Evolutionary conservation across 2,329 filamentous ascomycete genomes (phyloP).

Genomic region (Cyphellophora europaea): DNA sequence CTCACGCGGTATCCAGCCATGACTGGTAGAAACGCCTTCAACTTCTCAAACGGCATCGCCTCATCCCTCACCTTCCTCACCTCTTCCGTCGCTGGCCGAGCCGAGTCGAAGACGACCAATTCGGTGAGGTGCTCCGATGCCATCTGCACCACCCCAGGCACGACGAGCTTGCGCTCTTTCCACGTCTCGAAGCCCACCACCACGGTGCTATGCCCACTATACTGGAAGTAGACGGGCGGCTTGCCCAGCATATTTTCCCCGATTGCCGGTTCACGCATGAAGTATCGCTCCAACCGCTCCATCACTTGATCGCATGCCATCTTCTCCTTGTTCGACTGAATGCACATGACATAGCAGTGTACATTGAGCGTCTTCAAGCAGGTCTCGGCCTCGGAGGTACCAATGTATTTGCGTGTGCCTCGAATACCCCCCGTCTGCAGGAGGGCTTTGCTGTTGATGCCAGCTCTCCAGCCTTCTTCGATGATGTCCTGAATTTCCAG

Average conservation of each 20-base stretch:
- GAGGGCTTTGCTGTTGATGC: conserved; percentile 65
- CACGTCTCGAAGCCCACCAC: conserved; percentile 82
- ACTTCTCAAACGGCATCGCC: too few relatives aligned
- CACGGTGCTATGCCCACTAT: conserved; percentile 79
- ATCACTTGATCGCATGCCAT: conserved; percentile 46
- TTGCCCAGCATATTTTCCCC: conserved; percentile 37
- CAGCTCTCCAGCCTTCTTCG: conserved; percentile 78
- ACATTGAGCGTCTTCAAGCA: conserved; percentile 64
- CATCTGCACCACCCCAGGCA: too few relatives aligned
- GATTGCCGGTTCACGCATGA: conserved; percentile 40
- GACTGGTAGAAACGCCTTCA: too few relatives aligned
- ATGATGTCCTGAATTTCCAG: conserved; percentile 78
- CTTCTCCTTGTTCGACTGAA: conserved; percentile 38
- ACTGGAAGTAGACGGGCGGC: conserved; percentile 88
- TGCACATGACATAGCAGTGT: conserved; percentile 55
- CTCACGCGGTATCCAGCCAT: too few relatives aligned
- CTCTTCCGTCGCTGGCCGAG: too few relatives aligned
- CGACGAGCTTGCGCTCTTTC: too few relatives aligned
- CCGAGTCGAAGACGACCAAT: too few relatives aligned
- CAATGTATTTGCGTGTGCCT: conserved; percentile 91
- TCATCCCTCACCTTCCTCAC: too few relatives aligned
- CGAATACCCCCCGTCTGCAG: conserved; percentile 77
- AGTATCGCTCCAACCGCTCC: conserved; percentile 68
- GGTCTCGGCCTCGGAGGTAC: conserved; percentile 82
- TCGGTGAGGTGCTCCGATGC: too few relatives aligned